phyloP scores from a whole-genome alignment of 208 protist species.

The Trypanosomatidae sp. region DNA sequence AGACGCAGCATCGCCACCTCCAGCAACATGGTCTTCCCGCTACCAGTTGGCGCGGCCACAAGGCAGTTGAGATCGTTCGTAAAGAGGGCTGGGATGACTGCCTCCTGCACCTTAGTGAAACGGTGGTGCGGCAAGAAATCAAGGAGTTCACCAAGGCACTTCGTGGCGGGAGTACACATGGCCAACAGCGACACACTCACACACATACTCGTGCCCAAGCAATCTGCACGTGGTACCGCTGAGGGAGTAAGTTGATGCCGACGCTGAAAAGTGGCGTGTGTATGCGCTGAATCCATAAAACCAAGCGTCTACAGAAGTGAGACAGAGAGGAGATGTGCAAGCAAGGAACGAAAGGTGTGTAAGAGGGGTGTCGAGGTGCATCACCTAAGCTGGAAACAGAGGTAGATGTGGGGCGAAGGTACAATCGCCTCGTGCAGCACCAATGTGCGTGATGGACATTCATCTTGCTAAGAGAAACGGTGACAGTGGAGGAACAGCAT shows the following conservation, averaged over 20 bases:
- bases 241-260: background rate
- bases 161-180: background rate
- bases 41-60: slow-evolving; percentile 86
- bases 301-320: background rate
- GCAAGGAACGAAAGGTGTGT: background rate
- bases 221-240: background rate
- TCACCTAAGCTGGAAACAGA: background rate
- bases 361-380: background rate
- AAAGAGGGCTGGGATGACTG: slow-evolving; percentile 61
- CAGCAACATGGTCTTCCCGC: slow-evolving; percentile 88
- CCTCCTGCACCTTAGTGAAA: slow-evolving; percentile 77
- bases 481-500: slow-evolving; percentile 7
- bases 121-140: slow-evolving; percentile 45
- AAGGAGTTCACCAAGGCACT: slow-evolving; percentile 47
- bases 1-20: slow-evolving; percentile 90
- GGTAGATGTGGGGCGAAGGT: background rate
- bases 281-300: background rate
- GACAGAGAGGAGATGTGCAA: background rate
- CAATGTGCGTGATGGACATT: background rate
- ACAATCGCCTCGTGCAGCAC: background rate
- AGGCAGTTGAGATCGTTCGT: slow-evolving; percentile 61
- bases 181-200: background rate
- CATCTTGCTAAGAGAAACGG: background rate
- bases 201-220: background rate
- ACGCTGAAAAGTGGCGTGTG: background rate